Evolutionary conservation across 352 stramenopile genomes (phyloP).

Genomic region (Globisporangium irregulare): DNA sequence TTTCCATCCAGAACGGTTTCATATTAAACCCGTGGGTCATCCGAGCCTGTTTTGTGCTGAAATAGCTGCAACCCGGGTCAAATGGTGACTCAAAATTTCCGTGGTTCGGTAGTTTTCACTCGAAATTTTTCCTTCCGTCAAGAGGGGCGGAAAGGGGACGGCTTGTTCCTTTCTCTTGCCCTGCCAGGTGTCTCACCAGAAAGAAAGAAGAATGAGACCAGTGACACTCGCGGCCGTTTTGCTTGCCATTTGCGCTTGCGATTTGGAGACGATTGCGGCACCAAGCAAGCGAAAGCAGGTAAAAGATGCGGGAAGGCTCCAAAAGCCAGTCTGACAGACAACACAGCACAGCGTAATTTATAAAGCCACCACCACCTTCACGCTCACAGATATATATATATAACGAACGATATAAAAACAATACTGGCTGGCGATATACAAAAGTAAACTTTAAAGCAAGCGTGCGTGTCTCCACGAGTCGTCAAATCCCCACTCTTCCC

Average conservation of each 20-base stretch:
- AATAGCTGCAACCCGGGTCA: not conserved
- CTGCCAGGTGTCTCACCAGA: slow-evolving; percentile 7
- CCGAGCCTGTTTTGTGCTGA: not conserved
- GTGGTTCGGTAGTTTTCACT: not conserved
- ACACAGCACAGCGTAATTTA: no score
- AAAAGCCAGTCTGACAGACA: not conserved
- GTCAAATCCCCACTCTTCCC: no score
- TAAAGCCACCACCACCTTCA: no score
- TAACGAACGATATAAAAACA: no score
- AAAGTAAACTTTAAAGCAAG: no score
- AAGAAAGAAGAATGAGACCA: slow-evolving; percentile 5
- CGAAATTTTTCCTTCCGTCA: not conserved
- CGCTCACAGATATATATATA: no score
- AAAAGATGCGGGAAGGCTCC: not conserved
- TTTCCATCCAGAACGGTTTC: not conserved
- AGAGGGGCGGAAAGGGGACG: not conserved
- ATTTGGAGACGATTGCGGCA: not conserved
- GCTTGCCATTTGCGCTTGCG: not conserved
- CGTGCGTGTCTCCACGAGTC: no score
- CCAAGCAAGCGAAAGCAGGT: no score
- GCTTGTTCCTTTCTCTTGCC: slow-evolving; percentile 4
- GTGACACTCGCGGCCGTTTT: slow-evolving; percentile 7
- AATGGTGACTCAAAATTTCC: not conserved
- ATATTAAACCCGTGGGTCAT: not conserved
- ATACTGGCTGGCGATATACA: no score